Percentiles rank a stretch among this genome's conserved stretches.
Conservation (phyloP, 192 early-diverging fungal genomes). For the Backusella circina region DNA sequence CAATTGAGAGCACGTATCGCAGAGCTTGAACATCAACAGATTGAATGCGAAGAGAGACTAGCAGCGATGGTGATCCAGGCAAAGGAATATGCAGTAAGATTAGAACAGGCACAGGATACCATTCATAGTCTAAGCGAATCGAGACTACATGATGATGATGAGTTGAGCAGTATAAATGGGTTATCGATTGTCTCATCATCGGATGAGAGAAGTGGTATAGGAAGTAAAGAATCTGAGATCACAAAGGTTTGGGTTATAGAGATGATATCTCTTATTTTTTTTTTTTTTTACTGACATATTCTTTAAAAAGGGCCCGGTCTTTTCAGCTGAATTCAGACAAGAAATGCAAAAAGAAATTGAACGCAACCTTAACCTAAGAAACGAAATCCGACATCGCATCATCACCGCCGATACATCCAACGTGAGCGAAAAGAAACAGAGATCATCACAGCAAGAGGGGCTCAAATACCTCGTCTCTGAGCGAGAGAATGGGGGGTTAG, state of each 20-base stretch:
- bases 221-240: slow-evolving; percentile 30
- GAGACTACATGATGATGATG: slow-evolving; percentile 32
- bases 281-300: background rate
- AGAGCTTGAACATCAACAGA: slow-evolving; percentile 53
- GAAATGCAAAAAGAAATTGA: slow-evolving; percentile 46
- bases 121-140: slow-evolving; percentile 49
- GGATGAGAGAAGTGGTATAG: background rate
- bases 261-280: background rate
- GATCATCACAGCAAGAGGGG: slow-evolving; percentile 29
- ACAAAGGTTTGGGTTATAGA: slow-evolving; percentile 28
- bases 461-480: slow-evolving; percentile 42
- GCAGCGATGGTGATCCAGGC: slow-evolving; percentile 53
- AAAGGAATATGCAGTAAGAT: slow-evolving; percentile 52
- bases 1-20: slow-evolving; percentile 45
- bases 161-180: background rate
- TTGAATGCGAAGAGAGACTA: slow-evolving; percentile 51
- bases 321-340: slow-evolving; percentile 43
- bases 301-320: slow-evolving; percentile 33
- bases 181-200: background rate
- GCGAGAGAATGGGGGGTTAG: slow-evolving; percentile 18
- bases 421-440: slow-evolving; percentile 14
- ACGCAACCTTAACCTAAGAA: slow-evolving; percentile 27
- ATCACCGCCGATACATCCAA: slow-evolving; percentile 24
- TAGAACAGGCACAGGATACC: slow-evolving; percentile 58
- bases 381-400: slow-evolving; percentile 36